Evolutionary conservation across 2,329 filamentous ascomycete species (phyloP), one percentile per base, ranked within the genome.

Genomic region (Fusarium phyllophilum): DNA sequence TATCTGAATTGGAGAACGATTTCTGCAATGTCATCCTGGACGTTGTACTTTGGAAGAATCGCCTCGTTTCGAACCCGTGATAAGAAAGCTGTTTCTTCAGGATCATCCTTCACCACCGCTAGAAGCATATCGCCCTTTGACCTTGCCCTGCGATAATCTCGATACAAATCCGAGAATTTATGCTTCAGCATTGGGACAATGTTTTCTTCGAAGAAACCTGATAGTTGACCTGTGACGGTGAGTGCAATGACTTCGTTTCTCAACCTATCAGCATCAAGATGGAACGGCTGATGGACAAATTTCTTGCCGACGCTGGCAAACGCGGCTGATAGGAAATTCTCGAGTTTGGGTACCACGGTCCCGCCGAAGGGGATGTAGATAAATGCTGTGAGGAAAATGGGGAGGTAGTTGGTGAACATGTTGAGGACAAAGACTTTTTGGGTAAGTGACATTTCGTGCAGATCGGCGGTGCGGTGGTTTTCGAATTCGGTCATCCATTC

Each of bases 391-490:
- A 95, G 84, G 70, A 94, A 87, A 51, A 94, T 92, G 2, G 92
- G 92, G 2, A 94, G 86, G 78, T 95, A 95, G 8, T 93, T 93
- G 18, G 92, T 94, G 81, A 95, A 93, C 83, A 94, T 94, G 84
- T 93, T 93, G 79, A 95, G 88, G 39, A 94, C 86, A 67, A 95
- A 94, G 13, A 92, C 88, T 85, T 95, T 95, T 70, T 92, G 89
- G 1, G 91, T 93, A 73, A 93, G 85, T 1, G 92, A 91, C 68
- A 90, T 88, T 69, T 94, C 90, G 77, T 93, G 91, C 26, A 88
- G 85, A 56, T 92, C 90, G 38, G 90, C 86, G 0, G 92, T 94
- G 61, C 93, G 89, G 79, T 94, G 93, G 79, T 95, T 95, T 78
- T 95, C 93, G 75, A 89, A 94, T 22, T 92, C 85, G 17, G 90